A percentile compares a stretch with the other conserved stretches of the same genome.
phyloP scores from a whole-genome alignment of 345 rosid species.

The Corymbia maculata region DNA sequence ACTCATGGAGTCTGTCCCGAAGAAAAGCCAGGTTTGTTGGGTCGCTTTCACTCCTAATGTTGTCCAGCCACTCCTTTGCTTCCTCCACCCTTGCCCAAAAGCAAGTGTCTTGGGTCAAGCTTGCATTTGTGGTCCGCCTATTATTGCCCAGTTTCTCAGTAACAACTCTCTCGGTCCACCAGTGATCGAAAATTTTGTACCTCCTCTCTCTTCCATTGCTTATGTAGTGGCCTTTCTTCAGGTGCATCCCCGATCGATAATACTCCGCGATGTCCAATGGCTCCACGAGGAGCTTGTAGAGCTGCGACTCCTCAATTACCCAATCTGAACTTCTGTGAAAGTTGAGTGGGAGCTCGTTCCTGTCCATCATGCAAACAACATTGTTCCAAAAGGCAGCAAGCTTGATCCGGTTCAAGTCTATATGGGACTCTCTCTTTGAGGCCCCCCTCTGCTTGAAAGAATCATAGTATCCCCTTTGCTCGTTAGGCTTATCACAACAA shows the following conservation, averaged over 20 bases:
- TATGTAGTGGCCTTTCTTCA: constrained; percentile 31
- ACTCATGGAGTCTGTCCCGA: constrained; percentile 20
- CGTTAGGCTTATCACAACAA: not conserved
- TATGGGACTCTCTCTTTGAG: constrained; percentile 26
- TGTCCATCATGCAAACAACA: constrained; percentile 48
- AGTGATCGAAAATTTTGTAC: constrained; percentile 47
- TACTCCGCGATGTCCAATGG: constrained; percentile 82
- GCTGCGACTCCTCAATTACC: constrained; percentile 42
- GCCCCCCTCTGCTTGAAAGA: constrained; percentile 47
- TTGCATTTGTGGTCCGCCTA: constrained; percentile 41
- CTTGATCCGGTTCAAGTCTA: constrained; percentile 51
- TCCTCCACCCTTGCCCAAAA: constrained; percentile 88
- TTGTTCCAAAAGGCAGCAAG: constrained; percentile 67
- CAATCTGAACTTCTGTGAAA: constrained; percentile 45
- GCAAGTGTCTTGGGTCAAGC: constrained; percentile 72
- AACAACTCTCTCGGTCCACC: constrained; percentile 33
- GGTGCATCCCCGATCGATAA: constrained; percentile 28
- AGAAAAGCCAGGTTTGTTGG: not conserved
- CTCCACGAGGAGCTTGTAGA: constrained; percentile 70
- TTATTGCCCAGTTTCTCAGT: not conserved
- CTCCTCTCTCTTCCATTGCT: constrained; percentile 55
- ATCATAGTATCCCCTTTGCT: constrained; percentile 33
- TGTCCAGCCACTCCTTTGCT: constrained; percentile 57
- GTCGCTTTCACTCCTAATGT: constrained; percentile 25
- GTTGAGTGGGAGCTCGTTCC: constrained; percentile 60